Conservation (phyloP, 2,329 filamentous ascomycete species). For the Elsinoe necatrix region DNA sequence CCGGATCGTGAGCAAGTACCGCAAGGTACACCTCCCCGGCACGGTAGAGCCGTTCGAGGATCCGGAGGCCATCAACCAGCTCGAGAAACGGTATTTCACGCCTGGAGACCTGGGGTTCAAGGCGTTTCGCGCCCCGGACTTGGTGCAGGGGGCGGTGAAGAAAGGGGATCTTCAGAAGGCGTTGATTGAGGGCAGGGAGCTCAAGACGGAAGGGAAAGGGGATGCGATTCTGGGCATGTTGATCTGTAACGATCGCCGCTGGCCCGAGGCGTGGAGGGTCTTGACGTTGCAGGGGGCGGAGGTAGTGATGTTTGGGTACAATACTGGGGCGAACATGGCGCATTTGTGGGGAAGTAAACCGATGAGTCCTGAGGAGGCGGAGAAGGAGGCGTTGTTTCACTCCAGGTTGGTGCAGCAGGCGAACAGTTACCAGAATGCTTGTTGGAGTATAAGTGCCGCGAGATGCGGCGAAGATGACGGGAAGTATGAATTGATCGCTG, state of each 20-base stretch:
- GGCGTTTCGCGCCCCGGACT: constrained; percentile 44
- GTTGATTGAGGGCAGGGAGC: not conserved
- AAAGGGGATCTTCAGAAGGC: constrained; percentile 24
- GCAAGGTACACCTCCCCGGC: constrained; percentile 49
- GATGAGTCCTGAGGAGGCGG: constrained; percentile 39
- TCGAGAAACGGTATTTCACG: constrained; percentile 49
- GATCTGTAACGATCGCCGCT: constrained; percentile 49
- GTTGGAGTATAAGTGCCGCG: constrained; percentile 43
- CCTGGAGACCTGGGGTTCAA: constrained; percentile 47
- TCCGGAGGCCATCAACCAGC: constrained; percentile 43
- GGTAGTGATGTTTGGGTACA: constrained; percentile 43
- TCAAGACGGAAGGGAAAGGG: constrained; percentile 28
- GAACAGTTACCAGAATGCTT: constrained; percentile 47
- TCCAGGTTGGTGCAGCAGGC: constrained; percentile 45
- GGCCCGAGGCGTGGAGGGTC: constrained; percentile 46
- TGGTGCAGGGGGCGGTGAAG: constrained; percentile 34
- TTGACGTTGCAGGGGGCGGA: constrained; percentile 46
- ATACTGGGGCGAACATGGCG: constrained; percentile 42
- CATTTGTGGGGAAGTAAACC: constrained; percentile 37
- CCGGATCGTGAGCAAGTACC: constrained; percentile 44
- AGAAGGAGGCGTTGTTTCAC: constrained; percentile 44
- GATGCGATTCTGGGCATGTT: constrained; percentile 49
- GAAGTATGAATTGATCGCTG: constrained; percentile 42
- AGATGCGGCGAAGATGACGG: constrained; percentile 46
- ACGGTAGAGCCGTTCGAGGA: constrained; percentile 44